Evolutionary conservation across 345 rosid genomes (phyloP).

Genomic region (Lumnitzera littorea): DNA sequence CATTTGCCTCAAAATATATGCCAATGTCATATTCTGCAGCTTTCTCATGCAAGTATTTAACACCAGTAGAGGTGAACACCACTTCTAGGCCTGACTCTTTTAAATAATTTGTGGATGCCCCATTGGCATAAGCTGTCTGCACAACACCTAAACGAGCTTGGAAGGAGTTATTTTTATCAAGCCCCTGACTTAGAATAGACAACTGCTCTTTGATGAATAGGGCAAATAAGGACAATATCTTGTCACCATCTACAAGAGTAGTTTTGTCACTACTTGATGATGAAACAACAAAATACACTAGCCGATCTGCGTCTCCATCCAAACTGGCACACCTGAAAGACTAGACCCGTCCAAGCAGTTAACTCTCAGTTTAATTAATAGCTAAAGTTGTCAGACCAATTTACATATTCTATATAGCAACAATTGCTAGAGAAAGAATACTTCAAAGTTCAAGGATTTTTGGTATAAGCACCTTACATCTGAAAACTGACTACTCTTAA

Average conservation of each 20-base stretch:
- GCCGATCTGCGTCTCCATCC: constrained; percentile 96
- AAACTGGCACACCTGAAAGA: constrained; percentile 84
- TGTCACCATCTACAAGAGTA: constrained; percentile 86
- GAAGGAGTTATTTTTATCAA: constrained; percentile 18
- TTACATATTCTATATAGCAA: background rate
- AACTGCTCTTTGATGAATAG: constrained; percentile 74
- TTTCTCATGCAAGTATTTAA: constrained; percentile 74
- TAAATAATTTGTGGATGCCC: constrained; percentile 79
- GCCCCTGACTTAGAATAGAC: constrained; percentile 27
- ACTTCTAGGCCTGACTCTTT: constrained; percentile 63
- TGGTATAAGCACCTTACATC: too few relatives aligned
- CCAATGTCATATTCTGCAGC: constrained; percentile 84
- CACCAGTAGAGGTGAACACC: constrained; percentile 76
- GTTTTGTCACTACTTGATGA: constrained; percentile 33
- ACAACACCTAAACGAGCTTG: constrained; percentile 60
- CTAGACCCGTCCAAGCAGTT: constrained; percentile 28
- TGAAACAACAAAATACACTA: constrained; percentile 58
- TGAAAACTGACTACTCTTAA: too few relatives aligned
- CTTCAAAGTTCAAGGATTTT: too few relatives aligned
- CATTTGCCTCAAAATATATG: constrained; percentile 95
- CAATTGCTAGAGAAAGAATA: background rate
- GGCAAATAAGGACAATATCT: constrained; percentile 82
- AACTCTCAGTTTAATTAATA: constrained; percentile 6
- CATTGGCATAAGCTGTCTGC: constrained; percentile 97
- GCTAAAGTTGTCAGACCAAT: background rate